Conservation (phyloP, 2,329 filamentous ascomycete species). For the Zymoseptoria pseudotritici region DNA sequence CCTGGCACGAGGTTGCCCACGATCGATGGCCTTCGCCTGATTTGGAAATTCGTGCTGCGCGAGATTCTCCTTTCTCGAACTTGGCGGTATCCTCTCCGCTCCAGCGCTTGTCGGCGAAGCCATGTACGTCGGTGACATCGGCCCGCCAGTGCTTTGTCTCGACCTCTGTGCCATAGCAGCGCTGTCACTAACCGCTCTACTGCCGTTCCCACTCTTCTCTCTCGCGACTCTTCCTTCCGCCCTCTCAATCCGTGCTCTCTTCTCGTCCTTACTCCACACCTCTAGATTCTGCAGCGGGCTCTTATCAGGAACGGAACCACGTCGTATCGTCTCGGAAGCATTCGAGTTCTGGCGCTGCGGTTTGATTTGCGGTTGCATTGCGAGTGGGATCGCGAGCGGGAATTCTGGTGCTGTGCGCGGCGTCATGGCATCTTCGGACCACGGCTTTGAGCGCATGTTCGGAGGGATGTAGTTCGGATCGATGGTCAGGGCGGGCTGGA, state of each 20-base stretch:
- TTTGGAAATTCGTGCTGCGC: background rate
- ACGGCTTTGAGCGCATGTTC: conserved; percentile 23
- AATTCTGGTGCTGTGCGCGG: conserved; percentile 5
- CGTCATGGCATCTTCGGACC: conserved; percentile 16
- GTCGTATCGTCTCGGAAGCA: conserved; percentile 19
- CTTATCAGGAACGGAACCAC: conserved; percentile 64
- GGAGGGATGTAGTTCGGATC: conserved; percentile 23
- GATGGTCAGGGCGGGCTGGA: conserved; percentile 12
- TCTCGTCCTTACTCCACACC: conserved; percentile 92
- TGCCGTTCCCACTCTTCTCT: conserved; percentile 15
- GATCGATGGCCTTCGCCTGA: background rate
- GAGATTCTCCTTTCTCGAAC: background rate
- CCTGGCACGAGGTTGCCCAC: background rate
- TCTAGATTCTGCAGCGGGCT: conserved; percentile 93
- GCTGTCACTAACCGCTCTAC: conserved; percentile 22
- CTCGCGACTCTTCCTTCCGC: conserved; percentile 60
- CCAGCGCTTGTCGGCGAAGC: background rate
- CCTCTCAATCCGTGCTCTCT: conserved; percentile 74
- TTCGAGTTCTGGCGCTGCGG: background rate
- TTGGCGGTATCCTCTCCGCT: background rate
- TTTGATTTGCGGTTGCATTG: background rate
- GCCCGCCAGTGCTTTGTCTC: background rate
- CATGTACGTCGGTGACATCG: background rate
- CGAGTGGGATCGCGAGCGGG: background rate
- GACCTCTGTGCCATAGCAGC: background rate